Conservation (phyloP, 176 grass and related monocot genomes). For the Typha latifolia region DNA sequence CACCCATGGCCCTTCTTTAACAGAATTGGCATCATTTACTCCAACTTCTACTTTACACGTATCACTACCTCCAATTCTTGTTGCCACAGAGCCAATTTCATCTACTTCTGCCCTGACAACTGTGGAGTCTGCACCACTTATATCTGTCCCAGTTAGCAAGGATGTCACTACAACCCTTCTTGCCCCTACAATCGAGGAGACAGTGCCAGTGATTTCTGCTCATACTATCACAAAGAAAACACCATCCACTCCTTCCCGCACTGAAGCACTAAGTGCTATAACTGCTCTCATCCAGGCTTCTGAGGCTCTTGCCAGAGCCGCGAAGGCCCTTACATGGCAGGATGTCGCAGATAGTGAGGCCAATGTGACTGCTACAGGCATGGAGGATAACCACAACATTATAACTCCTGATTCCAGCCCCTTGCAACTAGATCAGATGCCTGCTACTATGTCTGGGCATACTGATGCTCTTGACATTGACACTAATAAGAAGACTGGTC, state of each 20-base stretch:
- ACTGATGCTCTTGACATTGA: background rate
- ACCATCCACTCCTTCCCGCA: background rate
- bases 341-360: background rate
- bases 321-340: slow-evolving; percentile 1
- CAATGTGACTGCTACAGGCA: background rate
- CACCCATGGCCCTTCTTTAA: background rate
- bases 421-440: background rate
- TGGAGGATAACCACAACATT: background rate
- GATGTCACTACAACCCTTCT: background rate
- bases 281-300: background rate
- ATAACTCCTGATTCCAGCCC: background rate
- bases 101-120: background rate
- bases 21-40: background rate
- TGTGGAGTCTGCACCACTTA: background rate
- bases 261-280: slow-evolving; percentile 3
- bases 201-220: background rate
- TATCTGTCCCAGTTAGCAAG: background rate
- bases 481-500: background rate
- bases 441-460: background rate
- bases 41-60: background rate
- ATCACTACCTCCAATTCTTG: background rate
- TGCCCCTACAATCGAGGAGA: background rate
- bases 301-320: slow-evolving; percentile 1
- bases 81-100: background rate
- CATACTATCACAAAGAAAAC: background rate